Evolutionary conservation across 139 green algal species (phyloP).

Genomic region (Asterochloris sp.): DNA sequence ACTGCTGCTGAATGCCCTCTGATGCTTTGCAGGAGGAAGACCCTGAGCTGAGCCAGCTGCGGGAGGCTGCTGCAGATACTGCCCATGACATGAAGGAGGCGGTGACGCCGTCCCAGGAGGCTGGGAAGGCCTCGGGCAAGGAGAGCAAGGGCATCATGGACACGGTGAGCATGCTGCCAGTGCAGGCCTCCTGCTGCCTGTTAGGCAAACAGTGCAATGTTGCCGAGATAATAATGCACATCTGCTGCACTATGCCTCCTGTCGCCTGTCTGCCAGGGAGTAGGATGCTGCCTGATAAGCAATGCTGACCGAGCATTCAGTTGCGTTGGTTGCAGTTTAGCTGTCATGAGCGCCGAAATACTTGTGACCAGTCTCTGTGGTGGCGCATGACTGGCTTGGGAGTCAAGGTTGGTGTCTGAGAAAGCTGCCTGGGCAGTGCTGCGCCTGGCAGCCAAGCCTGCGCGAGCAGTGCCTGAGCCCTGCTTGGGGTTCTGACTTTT

Average conservation of each 20-base stretch:
- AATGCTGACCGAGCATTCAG: not conserved
- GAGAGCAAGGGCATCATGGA: not conserved
- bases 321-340: not conserved
- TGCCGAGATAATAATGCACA: not conserved
- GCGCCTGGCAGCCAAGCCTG: not conserved
- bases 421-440: not conserved
- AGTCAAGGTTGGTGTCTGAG: not conserved
- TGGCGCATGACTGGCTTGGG: no score
- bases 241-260: not conserved
- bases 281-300: not conserved
- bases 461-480: not conserved
- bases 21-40: constrained; percentile 3
- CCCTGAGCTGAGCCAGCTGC: constrained; percentile 5
- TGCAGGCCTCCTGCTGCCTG: no score
- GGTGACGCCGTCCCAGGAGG: not conserved
- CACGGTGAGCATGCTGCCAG: not conserved
- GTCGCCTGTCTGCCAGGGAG: not conserved
- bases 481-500: not conserved
- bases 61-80: constrained; percentile 7
- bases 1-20: no score
- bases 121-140: not conserved
- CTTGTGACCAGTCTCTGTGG: no score
- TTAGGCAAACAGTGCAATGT: not conserved
- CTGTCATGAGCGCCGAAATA: no score
- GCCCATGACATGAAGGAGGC: constrained; percentile 12